Evolutionary conservation across 2,329 filamentous ascomycete species (phyloP).

Genomic region (Monilinia aucupariae): DNA sequence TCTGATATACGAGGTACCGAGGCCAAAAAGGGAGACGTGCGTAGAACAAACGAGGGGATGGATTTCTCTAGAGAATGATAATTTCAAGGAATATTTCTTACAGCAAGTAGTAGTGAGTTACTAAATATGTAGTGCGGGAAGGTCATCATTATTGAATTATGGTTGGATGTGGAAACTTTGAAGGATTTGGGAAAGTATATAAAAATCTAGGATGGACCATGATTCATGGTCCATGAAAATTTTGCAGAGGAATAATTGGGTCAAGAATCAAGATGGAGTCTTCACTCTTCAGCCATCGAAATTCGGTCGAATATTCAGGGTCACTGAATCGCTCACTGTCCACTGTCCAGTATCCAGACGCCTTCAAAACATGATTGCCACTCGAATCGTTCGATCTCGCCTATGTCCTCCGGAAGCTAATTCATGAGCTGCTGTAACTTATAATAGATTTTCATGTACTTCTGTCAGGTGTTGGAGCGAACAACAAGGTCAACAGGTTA

Average conservation of each 20-base stretch:
- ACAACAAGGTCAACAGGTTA: neutral
- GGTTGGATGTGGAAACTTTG: neutral
- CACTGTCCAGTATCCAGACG: neutral
- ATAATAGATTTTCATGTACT: slow-evolving; percentile 4
- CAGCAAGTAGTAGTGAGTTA: too few species aligned
- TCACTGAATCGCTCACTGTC: neutral
- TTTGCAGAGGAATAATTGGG: neutral
- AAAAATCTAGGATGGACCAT: slow-evolving; percentile 6
- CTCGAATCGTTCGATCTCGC: slow-evolving; percentile 9
- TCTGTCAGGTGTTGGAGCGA: neutral
- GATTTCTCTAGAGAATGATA: neutral
- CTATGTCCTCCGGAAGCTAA: neutral
- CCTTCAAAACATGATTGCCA: slow-evolving; percentile 1
- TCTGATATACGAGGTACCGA: slow-evolving; percentile 16
- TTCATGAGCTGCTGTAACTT: slow-evolving; percentile 10
- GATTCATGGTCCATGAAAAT: neutral
- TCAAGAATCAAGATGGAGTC: slow-evolving; percentile 7
- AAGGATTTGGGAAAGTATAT: neutral
- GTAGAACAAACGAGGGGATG: slow-evolving; percentile 17
- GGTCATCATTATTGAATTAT: too few species aligned
- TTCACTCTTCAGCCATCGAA: neutral
- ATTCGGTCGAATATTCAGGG: neutral
- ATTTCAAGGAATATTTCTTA: neutral
- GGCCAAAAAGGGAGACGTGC: slow-evolving; percentile 29
- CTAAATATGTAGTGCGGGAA: too few species aligned